These are phyloP conservation scores for Stropharia rugosoannulata DNA, from an alignment of 768 basidiomycete species.

Conservation along the genomic window DNA sequence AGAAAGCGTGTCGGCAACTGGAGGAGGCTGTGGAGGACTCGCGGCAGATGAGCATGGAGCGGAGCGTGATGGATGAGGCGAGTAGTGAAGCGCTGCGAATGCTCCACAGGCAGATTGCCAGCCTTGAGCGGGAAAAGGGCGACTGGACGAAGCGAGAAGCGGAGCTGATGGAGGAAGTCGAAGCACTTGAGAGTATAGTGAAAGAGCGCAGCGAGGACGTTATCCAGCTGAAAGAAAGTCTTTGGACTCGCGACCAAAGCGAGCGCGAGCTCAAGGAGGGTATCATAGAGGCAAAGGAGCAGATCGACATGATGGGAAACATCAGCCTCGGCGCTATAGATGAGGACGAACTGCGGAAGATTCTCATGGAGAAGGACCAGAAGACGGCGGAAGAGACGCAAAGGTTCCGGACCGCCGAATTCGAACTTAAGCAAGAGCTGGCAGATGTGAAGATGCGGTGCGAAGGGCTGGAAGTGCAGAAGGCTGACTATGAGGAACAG, in stretches of 20 bases:
- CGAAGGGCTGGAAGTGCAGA: slow-evolving; percentile 44
- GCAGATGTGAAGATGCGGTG: slow-evolving; percentile 40
- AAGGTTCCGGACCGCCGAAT: slow-evolving; percentile 37
- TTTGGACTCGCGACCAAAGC: slow-evolving; percentile 49
- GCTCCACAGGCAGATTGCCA: slow-evolving; percentile 76
- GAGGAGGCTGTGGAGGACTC: slow-evolving; percentile 90
- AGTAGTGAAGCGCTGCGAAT: slow-evolving; percentile 77
- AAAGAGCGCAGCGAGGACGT: slow-evolving; percentile 45
- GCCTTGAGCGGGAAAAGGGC: slow-evolving; percentile 66
- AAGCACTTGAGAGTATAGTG: slow-evolving; percentile 46
- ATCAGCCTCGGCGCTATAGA: slow-evolving; percentile 40
- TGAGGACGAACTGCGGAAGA: slow-evolving; percentile 40
- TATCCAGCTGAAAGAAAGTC: slow-evolving; percentile 40
- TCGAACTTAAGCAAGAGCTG: slow-evolving; percentile 52
- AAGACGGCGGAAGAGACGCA: slow-evolving; percentile 40
- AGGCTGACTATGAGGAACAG: slow-evolving; percentile 41
- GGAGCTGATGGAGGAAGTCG: slow-evolving; percentile 42
- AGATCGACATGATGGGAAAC: slow-evolving; percentile 59
- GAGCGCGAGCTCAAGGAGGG: slow-evolving; percentile 54
- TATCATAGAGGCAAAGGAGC: slow-evolving; percentile 53
- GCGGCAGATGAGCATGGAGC: slow-evolving; percentile 76
- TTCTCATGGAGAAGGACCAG: slow-evolving; percentile 40
- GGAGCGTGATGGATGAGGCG: slow-evolving; percentile 83
- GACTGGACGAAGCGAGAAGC: slow-evolving; percentile 46
- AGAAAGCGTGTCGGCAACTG: slow-evolving; percentile 59